Percentiles rank a stretch among this genome's conserved stretches.
phyloP scores from a whole-genome alignment of 1,139 yeast genomes.

The Pneumocystis murina region DNA sequence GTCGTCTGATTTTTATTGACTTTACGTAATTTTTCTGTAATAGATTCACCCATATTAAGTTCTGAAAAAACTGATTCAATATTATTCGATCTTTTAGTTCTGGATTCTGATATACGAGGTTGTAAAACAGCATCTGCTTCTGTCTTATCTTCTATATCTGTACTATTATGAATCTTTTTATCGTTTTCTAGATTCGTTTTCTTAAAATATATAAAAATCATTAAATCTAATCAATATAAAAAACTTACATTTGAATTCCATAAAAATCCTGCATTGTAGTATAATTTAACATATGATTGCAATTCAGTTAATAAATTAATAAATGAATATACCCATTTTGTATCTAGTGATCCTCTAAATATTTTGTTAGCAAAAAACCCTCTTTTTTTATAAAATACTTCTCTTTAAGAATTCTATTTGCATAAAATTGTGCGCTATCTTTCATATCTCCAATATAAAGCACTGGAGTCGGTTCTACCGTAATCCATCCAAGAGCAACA shows the following conservation, averaged over 20 bases:
- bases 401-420: slow-evolving; percentile 77
- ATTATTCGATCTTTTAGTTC: slow-evolving; percentile 17
- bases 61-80: slow-evolving; percentile 77
- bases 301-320: slow-evolving; percentile 51
- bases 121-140: slow-evolving; percentile 63
- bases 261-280: slow-evolving; percentile 64
- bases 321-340: slow-evolving; percentile 66
- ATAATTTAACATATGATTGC: slow-evolving; percentile 56
- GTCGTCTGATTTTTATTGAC: slow-evolving; percentile 91
- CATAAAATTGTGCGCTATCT: slow-evolving; percentile 88
- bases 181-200: slow-evolving; percentile 6
- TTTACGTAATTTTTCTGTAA: slow-evolving; percentile 75
- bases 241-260: slow-evolving; percentile 47
- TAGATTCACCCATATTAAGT: slow-evolving; percentile 65
- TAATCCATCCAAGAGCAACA: slow-evolving; percentile 84
- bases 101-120: slow-evolving; percentile 39
- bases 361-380: background rate
- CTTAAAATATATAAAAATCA: slow-evolving; percentile 23
- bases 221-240: background rate
- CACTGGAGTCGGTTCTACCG: slow-evolving; percentile 52
- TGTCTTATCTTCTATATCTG: slow-evolving; percentile 26
- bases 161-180: slow-evolving; percentile 22
- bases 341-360: slow-evolving; percentile 39
- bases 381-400: slow-evolving; percentile 18
- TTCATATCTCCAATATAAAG: slow-evolving; percentile 66